Evolutionary conservation across 108 stramenopile species (phyloP).

Genomic region (Cyclotella kingstonii): DNA sequence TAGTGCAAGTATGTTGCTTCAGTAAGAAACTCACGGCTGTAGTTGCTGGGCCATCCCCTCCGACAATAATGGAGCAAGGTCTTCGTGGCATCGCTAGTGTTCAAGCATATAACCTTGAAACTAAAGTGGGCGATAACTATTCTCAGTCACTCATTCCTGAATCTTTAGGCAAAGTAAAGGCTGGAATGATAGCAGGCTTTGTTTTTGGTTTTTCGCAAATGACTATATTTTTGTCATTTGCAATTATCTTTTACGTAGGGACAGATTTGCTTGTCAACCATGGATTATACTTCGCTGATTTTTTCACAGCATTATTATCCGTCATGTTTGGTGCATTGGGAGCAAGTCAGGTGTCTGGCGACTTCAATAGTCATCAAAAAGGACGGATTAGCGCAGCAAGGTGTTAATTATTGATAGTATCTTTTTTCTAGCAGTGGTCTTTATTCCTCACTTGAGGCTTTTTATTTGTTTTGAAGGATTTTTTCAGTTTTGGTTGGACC

Average conservation of each 20-base stretch:
- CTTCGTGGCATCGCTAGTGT: conserved; percentile 37
- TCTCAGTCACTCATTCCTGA: conserved; percentile 22
- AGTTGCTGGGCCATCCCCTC: conserved; percentile 13
- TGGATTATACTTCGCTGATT: conserved; percentile 24
- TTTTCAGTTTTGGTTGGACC: conserved; percentile 50
- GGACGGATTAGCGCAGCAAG: conserved; percentile 13
- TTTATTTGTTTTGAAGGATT: conserved; percentile 21
- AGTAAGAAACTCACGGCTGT: conserved; percentile 2
- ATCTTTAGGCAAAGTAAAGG: conserved; percentile 21
- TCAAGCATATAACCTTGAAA: conserved; percentile 57
- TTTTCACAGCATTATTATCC: conserved; percentile 45
- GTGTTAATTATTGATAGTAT: neutral
- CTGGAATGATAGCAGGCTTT: conserved; percentile 48
- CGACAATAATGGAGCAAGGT: conserved; percentile 42
- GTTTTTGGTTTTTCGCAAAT: conserved; percentile 46
- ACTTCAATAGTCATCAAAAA: conserved; percentile 33
- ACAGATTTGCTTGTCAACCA: conserved; percentile 21
- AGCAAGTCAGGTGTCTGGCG: conserved; percentile 44
- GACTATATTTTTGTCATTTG: conserved; percentile 40
- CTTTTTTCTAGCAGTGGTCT: neutral
- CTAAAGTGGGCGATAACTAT: conserved; percentile 47
- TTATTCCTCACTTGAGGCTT: conserved; percentile 2
- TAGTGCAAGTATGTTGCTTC: conserved; percentile 32
- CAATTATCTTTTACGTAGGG: conserved; percentile 44
- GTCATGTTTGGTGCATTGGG: conserved; percentile 55